phyloP scores from a whole-genome alignment of 768 basidiomycete species.

The Leccinum aurantiacum region DNA sequence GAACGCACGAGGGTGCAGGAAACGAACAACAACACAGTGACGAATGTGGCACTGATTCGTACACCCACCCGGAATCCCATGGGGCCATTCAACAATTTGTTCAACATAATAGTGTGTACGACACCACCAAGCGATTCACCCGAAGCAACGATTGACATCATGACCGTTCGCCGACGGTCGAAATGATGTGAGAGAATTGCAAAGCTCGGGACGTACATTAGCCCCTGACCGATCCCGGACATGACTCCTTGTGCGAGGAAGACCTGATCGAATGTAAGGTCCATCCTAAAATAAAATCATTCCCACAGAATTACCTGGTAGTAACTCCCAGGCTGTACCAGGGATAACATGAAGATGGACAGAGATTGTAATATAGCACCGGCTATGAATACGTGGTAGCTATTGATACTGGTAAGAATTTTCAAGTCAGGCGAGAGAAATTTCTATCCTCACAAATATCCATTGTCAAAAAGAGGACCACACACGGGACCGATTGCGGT shows the following conservation, averaged over 20 bases:
- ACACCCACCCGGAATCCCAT: constrained; percentile 46
- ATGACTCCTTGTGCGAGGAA: constrained; percentile 48
- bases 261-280: constrained; percentile 24
- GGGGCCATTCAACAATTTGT: constrained; percentile 40
- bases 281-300: background rate
- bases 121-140: constrained; percentile 55
- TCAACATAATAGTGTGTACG: constrained; percentile 61
- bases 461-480: constrained; percentile 26
- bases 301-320: constrained; percentile 31
- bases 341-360: constrained; percentile 39
- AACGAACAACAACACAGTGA: constrained; percentile 36
- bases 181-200: constrained; percentile 48
- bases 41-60: constrained; percentile 40
- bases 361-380: constrained; percentile 31
- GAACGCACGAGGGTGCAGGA: constrained; percentile 40
- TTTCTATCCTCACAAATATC: constrained; percentile 27
- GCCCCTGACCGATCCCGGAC: constrained; percentile 42
- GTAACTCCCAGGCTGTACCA: constrained; percentile 34
- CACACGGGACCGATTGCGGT: constrained; percentile 24
- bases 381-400: constrained; percentile 12
- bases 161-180: constrained; percentile 37
- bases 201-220: constrained; percentile 45
- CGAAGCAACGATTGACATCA: constrained; percentile 46
- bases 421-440: background rate
- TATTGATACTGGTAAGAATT: background rate